Evolutionary conservation across 345 rosid genomes (phyloP), one percentile per base, ranked within the genome.

Genomic region (Crucihimalaya himalaica): DNA sequence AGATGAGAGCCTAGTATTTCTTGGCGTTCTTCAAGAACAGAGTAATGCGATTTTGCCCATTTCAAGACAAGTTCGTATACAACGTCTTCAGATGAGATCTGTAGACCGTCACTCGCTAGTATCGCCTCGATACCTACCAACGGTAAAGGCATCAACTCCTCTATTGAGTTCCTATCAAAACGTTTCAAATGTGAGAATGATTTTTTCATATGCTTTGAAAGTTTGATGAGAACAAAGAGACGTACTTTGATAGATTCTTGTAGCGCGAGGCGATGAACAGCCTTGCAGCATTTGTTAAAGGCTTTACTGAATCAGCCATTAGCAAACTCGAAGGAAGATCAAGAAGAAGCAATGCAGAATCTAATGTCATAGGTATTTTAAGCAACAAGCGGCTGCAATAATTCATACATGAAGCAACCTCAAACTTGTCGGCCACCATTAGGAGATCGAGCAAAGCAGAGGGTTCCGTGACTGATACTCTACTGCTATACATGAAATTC

Each of bases 391-490:
- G 81, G 75, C 89, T 87, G 74, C 97, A 91, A 62, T 86, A 79
- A 80, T 93, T 84, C 91, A 93, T 86, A 77, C 96, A 93, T 11
- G 94, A 91, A 18, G 88, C 84, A 66, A 91, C 97, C 84, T 89
- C 85, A 66, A 86, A 91, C 80, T 93, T 93, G 77, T 89, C 89
- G 6, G 98, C 96, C 54, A 86, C 91, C 84, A 84, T 81, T 51
- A 93, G 77, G 67, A 91, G 86, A 77, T 89, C 91, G 64, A 93
- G 75, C 71, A 93, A 75, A 31, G 82, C 84, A 52, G 88, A 66
- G n/a, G 86, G 79, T 8, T 78, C 66, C 35, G 79, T 83, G 34
- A 83, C 73, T 14, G 90, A 83, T 67, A 91, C 20, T 11, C 80
- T 73, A 60, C 75, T 82, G 64, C 80, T 80, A 66, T 91, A 91